Evolutionary conservation across 441 rosid genomes (phyloP).

Genomic region (Croton laevigatus): DNA sequence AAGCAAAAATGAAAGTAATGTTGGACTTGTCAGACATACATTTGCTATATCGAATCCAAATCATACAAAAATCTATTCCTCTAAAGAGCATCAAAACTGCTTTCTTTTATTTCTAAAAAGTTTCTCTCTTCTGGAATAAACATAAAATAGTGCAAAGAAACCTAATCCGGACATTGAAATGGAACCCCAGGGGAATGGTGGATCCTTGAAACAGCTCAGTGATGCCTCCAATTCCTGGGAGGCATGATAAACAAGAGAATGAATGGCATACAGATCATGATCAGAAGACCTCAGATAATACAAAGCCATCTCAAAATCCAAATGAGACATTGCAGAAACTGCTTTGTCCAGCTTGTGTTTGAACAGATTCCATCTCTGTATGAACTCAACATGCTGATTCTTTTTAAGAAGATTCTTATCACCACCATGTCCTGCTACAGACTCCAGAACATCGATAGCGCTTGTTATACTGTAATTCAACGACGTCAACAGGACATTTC

Average conservation of each 20-base stretch:
- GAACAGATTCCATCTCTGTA: slow-evolving; percentile 82
- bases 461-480: slow-evolving; percentile 75
- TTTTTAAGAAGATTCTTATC: slow-evolving; percentile 65
- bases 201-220: slow-evolving; percentile 85
- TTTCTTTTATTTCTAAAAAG: slow-evolving; percentile 82
- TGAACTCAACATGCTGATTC: slow-evolving; percentile 52
- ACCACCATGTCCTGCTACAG: slow-evolving; percentile 75
- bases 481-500: slow-evolving; percentile 69
- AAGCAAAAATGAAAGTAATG: slow-evolving; percentile 21
- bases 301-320: slow-evolving; percentile 81
- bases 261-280: slow-evolving; percentile 74
- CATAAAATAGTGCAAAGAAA: slow-evolving; percentile 54
- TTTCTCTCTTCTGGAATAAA: slow-evolving; percentile 52
- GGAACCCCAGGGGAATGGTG: slow-evolving; percentile 83
- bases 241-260: slow-evolving; percentile 71
- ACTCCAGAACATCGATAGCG: slow-evolving; percentile 69
- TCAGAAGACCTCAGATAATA: slow-evolving; percentile 74
- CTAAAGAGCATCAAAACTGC: slow-evolving; percentile 67
- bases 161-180: slow-evolving; percentile 48
- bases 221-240: slow-evolving; percentile 84
- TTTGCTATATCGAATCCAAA: slow-evolving; percentile 28
- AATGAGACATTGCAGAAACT: slow-evolving; percentile 72
- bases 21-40: slow-evolving; percentile 21
- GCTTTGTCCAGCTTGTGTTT: slow-evolving; percentile 81
- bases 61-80: slow-evolving; percentile 31